Evolutionary conservation across 331 rosid genomes (phyloP), one percentile per base, ranked within the genome.

Genomic region (Quercus lobata): DNA sequence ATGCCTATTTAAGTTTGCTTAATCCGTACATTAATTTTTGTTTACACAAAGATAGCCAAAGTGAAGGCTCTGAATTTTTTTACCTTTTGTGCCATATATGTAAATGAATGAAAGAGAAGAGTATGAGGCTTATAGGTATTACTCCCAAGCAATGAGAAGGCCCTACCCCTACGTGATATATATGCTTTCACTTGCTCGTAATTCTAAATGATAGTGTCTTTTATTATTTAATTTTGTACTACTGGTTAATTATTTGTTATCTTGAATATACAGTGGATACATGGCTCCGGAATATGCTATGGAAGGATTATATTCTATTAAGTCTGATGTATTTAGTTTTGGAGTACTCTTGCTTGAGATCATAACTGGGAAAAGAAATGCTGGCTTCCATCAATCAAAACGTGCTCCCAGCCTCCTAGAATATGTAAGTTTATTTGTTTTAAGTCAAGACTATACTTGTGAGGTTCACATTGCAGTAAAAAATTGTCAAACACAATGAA

Each of bases 271-370:
- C 1, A 2, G 87, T 81, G 27, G 27, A 25, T 25, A 25, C 27
- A 25, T 25, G 27, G 27, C 27, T 25, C 27, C 2, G 27, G 27
- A 25, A 25, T 25, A 25, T 25, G 27, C 2, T 25, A 25, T 86
- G 85, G 87, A 86, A 72, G 87, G 87, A 14, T 34, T 86, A 49
- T 86, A 80, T 60, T 86, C 87, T 18, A 55, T 78, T 37, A 86
- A 86, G 17, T 86, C 84, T 2, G 85, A 86, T 72, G 78, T 83
- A 53, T 86, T 86, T 15, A 81, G 86, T 57, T 86, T 83, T 66
- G 90, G 90, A 22, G 80, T 86, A 81, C 80, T 86, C 74, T 32
- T 84, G 61, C 65, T 86, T 18, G 87, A 86, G 69, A 83, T 86
- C 75, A 83, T 86, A 9, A 75, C 71, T 60, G 87, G 90, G 29